These are phyloP conservation scores for Globisporangium takayamanum DNA, from an alignment of 352 stramenopile genomes.

Conservation along the genomic window DNA sequence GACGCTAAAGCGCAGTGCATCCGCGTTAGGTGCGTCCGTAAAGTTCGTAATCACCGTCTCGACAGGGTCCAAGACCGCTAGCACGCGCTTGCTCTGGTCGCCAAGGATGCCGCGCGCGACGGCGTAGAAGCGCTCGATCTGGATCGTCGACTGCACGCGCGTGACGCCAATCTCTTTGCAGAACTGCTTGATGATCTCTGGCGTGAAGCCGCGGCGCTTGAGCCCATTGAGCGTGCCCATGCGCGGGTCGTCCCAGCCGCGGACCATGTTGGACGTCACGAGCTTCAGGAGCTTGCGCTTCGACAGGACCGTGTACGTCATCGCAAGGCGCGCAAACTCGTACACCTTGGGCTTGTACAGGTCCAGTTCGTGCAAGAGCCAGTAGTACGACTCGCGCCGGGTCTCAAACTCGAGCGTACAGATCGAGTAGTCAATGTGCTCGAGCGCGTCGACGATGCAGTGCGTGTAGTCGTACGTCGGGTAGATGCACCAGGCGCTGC, in stretches of 20 bases:
- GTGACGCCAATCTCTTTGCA: constrained; percentile 85
- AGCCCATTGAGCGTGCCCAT: constrained; percentile 97
- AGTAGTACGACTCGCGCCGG: constrained; percentile 98
- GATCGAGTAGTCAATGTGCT: constrained; percentile 99
- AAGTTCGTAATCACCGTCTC: constrained; percentile 74
- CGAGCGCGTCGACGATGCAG: constrained; percentile 96
- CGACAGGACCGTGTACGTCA: constrained; percentile 97
- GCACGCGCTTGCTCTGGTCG: constrained; percentile 68
- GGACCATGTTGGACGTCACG: constrained; percentile 90
- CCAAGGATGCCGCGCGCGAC: constrained; percentile 65
- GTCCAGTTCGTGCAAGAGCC: constrained; percentile 95
- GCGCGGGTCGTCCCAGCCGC: constrained; percentile 93
- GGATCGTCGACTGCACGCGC: constrained; percentile 81
- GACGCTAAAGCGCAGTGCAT: constrained; percentile 38
- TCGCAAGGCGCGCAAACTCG: constrained; percentile 95
- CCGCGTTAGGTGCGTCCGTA: constrained; percentile 27
- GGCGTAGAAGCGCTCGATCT: constrained; percentile 75
- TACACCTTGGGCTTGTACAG: constrained; percentile 98
- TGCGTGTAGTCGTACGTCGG: constrained; percentile 99
- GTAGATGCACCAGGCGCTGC: constrained; percentile 99
- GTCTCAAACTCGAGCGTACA: constrained; percentile 99
- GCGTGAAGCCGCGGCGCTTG: constrained; percentile 78
- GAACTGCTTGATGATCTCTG: constrained; percentile 84
- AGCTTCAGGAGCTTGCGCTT: constrained; percentile 99
- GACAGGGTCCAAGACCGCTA: constrained; percentile 75